Conservation (phyloP, 768 basidiomycete genomes). For the Albatrellus ellisii region DNA sequence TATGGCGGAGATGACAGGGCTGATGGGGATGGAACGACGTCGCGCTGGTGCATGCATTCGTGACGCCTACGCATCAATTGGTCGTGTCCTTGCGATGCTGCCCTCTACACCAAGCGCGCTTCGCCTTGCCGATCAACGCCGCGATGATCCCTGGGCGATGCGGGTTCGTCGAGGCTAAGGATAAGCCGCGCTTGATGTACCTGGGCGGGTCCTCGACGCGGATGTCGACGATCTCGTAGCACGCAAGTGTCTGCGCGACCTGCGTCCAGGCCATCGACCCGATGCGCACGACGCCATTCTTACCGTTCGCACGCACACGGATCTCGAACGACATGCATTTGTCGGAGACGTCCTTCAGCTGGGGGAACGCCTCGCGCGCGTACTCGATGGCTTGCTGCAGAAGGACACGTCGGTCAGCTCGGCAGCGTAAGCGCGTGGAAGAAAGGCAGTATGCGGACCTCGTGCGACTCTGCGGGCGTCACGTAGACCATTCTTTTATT, state of each 20-base stretch:
- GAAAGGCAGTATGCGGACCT: constrained; percentile 5
- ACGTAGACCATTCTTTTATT: constrained; percentile 19
- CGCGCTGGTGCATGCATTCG: too few relatives aligned
- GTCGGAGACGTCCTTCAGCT: constrained; percentile 11
- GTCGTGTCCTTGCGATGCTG: too few relatives aligned
- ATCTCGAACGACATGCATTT: constrained; percentile 15
- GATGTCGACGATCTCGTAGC: constrained; percentile 19
- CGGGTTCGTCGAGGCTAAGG: too few relatives aligned
- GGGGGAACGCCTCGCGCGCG: constrained; percentile 13
- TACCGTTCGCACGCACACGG: constrained; percentile 10
- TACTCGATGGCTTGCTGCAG: constrained; percentile 14
- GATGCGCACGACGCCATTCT: constrained; percentile 14
- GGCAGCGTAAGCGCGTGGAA: too few relatives aligned
- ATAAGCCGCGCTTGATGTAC: not conserved
- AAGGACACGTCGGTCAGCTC: not conserved
- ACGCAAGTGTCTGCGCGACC: constrained; percentile 13
- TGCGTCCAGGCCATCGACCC: constrained; percentile 16
- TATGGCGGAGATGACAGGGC: too few relatives aligned
- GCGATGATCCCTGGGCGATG: too few relatives aligned
- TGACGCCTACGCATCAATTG: too few relatives aligned
- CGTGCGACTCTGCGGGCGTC: constrained; percentile 13
- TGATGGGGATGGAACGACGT: too few relatives aligned
- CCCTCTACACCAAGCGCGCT: too few relatives aligned
- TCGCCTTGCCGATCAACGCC: too few relatives aligned
- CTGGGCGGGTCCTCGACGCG: constrained; percentile 5